A percentile compares a stretch with the other conserved stretches of the same genome.
phyloP scores from a whole-genome alignment of 768 basidiomycete species.

The Hypsizygus marmoreus region DNA sequence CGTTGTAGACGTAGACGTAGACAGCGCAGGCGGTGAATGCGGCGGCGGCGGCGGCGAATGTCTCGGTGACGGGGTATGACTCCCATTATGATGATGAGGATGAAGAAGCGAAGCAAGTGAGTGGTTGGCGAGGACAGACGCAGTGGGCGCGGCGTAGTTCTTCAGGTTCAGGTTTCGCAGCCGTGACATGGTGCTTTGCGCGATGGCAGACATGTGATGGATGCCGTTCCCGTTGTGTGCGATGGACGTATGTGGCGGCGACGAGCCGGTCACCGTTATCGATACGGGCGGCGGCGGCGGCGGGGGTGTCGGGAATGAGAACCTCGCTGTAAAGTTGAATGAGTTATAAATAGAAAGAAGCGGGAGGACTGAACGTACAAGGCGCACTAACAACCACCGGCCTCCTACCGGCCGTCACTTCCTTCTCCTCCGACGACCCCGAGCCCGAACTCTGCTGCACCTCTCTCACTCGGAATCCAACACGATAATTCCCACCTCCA shows the following conservation, averaged over 20 bases:
- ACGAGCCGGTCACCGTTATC: constrained; percentile 5
- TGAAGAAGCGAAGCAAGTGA: background rate
- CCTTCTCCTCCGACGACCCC: background rate
- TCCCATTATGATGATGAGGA: background rate
- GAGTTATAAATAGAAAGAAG: background rate
- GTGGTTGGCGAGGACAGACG: constrained; percentile 1
- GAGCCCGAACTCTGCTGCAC: background rate
- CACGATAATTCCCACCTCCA: constrained; percentile 69
- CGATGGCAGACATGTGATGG: constrained; percentile 22
- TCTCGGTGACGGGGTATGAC: background rate
- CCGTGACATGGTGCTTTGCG: constrained; percentile 34
- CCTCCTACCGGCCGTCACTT: constrained; percentile 2
- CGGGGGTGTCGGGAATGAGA: constrained; percentile 5
- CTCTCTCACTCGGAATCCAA: constrained; percentile 54
- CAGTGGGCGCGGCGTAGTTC: constrained; percentile 52
- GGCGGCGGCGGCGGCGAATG: background rate
- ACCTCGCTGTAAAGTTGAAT: constrained; percentile 1
- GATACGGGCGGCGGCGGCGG: constrained; percentile 4
- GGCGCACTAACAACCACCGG: constrained; percentile 31
- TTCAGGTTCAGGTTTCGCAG: constrained; percentile 43
- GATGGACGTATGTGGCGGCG: background rate
- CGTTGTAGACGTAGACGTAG: too few relatives aligned
- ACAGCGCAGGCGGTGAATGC: background rate
- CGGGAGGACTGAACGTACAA: constrained; percentile 26
- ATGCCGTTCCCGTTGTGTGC: constrained; percentile 3